Conservation (phyloP, 2,329 filamentous ascomycete genomes). For the Sporothrix luriei region DNA sequence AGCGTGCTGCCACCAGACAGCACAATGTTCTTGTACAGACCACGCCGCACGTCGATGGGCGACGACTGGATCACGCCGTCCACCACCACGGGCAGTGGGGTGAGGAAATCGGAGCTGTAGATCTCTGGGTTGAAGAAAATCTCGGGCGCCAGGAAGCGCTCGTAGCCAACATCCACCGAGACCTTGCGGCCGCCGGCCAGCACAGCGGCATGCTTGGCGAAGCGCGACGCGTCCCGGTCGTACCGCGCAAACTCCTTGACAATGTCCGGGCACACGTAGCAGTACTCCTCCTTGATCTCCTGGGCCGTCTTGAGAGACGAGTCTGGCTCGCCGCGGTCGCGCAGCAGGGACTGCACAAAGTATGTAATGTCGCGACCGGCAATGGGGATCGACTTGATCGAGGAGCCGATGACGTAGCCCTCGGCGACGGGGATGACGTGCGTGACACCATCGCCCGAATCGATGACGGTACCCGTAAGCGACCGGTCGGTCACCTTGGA, state of each 20-base stretch:
- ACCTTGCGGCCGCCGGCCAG: conserved; percentile 84
- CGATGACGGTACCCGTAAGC: conserved; percentile 94
- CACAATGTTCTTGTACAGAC: conserved; percentile 99
- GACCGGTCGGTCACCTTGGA: conserved; percentile 97
- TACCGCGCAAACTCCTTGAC: conserved; percentile 97
- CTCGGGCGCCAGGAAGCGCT: conserved; percentile 95
- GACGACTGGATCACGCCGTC: conserved; percentile 97
- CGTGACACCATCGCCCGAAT: conserved; percentile 97
- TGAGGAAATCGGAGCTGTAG: conserved; percentile 97
- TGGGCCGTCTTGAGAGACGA: conserved; percentile 97
- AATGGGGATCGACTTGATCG: conserved; percentile 98
- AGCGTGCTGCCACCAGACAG: conserved; percentile 94
- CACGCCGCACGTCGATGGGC: conserved; percentile 94
- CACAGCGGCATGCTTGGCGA: conserved; percentile 84
- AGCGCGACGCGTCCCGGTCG: conserved; percentile 88
- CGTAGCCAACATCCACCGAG: conserved; percentile 91
- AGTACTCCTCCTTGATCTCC: conserved; percentile 98
- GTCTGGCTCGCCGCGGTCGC: conserved; percentile 94
- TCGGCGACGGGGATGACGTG: conserved; percentile 98
- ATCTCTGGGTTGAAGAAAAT: conserved; percentile 99
- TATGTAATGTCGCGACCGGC: conserved; percentile 98
- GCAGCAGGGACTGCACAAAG: conserved; percentile 93
- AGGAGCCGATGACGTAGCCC: conserved; percentile 97
- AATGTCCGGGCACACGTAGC: conserved; percentile 97
- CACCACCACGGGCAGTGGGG: conserved; percentile 89